phyloP scores from a whole-genome alignment of 139 green algal species.

The Yamagishiella unicocca region DNA sequence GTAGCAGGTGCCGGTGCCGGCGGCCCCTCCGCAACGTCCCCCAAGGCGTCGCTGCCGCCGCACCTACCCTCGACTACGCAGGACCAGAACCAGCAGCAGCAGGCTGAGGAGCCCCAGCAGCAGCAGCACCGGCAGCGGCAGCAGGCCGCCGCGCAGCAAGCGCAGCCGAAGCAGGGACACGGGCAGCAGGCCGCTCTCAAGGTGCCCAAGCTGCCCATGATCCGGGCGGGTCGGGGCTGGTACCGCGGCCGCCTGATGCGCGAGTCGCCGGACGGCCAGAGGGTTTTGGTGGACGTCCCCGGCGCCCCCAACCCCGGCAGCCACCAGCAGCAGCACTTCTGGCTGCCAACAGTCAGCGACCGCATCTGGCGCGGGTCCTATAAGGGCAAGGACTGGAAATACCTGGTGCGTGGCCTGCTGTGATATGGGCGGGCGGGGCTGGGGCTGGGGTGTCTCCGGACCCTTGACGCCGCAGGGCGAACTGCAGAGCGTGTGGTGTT shows the following conservation, averaged over 20 bases:
- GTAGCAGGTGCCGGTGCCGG: background rate
- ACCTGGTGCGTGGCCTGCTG: constrained; percentile 63
- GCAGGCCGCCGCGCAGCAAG: too few relatives aligned
- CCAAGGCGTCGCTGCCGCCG: background rate
- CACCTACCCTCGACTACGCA: background rate
- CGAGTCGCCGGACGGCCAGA: background rate
- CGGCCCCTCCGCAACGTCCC: constrained; percentile 1
- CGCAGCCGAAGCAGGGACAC: background rate
- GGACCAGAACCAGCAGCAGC: background rate
- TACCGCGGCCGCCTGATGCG: constrained; percentile 37
- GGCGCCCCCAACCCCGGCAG: constrained; percentile 2
- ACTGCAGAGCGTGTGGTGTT: too few relatives aligned
- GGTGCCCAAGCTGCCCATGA: constrained; percentile 49
- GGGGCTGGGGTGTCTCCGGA: background rate
- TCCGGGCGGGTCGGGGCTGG: constrained; percentile 22
- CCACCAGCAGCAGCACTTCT: constrained; percentile 50
- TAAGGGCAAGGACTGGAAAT: constrained; percentile 85
- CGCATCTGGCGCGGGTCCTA: constrained; percentile 85
- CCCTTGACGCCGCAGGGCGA: too few relatives aligned
- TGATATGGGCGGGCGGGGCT: background rate
- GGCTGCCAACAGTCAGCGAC: constrained; percentile 70
- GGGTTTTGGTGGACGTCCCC: constrained; percentile 34
- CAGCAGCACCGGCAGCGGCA: background rate
- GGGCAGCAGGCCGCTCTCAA: background rate
- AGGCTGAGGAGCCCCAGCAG: background rate